These are phyloP conservation scores for Coemansia aciculifera DNA, from an alignment of 192 early-diverging fungal genomes.

Conservation along the genomic window DNA sequence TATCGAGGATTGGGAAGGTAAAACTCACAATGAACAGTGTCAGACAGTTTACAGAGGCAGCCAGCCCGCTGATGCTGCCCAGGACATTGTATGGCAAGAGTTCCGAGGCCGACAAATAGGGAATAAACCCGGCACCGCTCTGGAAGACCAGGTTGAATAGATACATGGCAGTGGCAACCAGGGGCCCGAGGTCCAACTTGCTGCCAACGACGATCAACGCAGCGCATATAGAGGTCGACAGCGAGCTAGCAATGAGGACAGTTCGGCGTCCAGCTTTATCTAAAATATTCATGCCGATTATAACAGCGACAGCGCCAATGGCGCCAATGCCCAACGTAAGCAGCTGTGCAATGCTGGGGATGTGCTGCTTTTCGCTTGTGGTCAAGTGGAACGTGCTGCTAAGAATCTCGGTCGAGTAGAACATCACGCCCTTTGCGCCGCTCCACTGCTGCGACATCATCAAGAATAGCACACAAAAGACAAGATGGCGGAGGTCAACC, in stretches of 20 bases:
- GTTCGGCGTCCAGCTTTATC: slow-evolving; percentile 72
- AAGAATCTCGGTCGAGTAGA: slow-evolving; percentile 79
- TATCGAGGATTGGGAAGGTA: slow-evolving; percentile 59
- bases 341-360: slow-evolving; percentile 62
- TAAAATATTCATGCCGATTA: slow-evolving; percentile 71
- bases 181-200: slow-evolving; percentile 57
- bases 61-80: slow-evolving; percentile 65
- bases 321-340: slow-evolving; percentile 80
- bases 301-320: slow-evolving; percentile 71
- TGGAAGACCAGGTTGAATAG: slow-evolving; percentile 82
- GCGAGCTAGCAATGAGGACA: slow-evolving; percentile 63
- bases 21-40: slow-evolving; percentile 67
- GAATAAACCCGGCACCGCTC: slow-evolving; percentile 82
- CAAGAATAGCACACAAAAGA: slow-evolving; percentile 65
- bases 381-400: slow-evolving; percentile 55
- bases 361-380: slow-evolving; percentile 32
- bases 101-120: slow-evolving; percentile 76
- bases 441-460: slow-evolving; percentile 86
- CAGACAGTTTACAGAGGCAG: slow-evolving; percentile 65
- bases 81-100: slow-evolving; percentile 69
- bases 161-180: slow-evolving; percentile 63
- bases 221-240: slow-evolving; percentile 61
- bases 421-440: slow-evolving; percentile 89
- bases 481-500: slow-evolving; percentile 61
- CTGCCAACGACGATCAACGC: slow-evolving; percentile 62